These are phyloP conservation scores for Syzygium aqueum DNA, from an alignment of 345 rosid genomes.

Conservation along the genomic window DNA sequence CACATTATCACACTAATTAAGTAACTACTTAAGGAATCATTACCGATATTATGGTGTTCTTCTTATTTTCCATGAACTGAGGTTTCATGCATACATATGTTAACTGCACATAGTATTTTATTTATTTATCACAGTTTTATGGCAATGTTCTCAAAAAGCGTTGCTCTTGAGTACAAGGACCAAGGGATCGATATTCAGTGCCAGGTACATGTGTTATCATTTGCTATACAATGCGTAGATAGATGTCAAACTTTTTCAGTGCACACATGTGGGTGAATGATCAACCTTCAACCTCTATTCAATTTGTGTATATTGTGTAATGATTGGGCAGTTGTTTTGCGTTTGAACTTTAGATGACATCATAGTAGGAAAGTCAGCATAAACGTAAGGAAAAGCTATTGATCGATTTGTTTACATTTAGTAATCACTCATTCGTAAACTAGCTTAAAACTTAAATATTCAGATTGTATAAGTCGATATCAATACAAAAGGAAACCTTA, in stretches of 20 bases:
- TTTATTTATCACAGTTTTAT: conserved; percentile 15
- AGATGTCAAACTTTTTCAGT: background rate
- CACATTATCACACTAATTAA: background rate
- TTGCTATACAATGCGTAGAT: background rate
- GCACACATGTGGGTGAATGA: background rate
- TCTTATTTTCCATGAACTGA: background rate
- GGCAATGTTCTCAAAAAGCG: conserved; percentile 32
- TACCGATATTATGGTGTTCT: background rate
- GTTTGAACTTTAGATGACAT: background rate
- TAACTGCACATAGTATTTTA: background rate
- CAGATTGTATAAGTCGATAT: background rate
- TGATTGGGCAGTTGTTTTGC: background rate
- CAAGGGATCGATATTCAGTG: conserved; percentile 42
- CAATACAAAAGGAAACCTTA: background rate
- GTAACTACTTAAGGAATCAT: background rate
- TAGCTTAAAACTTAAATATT: background rate
- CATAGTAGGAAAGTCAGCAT: background rate
- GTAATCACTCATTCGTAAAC: background rate
- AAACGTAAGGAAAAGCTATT: background rate
- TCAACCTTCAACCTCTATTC: background rate
- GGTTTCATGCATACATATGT: background rate
- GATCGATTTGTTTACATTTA: background rate
- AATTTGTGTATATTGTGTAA: background rate
- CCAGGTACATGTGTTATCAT: conserved; percentile 13
- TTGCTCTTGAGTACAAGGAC: conserved; percentile 26